phyloP scores from a whole-genome alignment of 345 rosid species.

The Pistacia vera region DNA sequence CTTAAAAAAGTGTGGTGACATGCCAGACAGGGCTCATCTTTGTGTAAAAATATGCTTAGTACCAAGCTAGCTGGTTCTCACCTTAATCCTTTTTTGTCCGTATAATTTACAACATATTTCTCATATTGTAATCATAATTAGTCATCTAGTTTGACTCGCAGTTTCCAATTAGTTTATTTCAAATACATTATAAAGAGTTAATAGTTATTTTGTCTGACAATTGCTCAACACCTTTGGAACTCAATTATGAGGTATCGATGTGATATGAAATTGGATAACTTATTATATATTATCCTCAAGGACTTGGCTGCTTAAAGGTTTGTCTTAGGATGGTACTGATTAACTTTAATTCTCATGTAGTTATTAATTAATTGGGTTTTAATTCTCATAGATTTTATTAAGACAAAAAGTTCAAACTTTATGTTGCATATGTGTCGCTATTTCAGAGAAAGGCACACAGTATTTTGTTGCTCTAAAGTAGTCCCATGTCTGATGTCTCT shows the following conservation, averaged over 20 bases:
- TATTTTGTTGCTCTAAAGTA: background rate
- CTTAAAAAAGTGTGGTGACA: constrained; percentile 2
- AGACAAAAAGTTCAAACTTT: background rate
- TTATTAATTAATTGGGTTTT: background rate
- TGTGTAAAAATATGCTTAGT: background rate
- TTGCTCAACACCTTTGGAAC: background rate
- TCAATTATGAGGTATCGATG: background rate
- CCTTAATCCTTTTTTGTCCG: background rate
- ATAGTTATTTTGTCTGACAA: background rate
- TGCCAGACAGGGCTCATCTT: background rate
- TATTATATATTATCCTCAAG: constrained; percentile 3
- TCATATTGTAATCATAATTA: background rate
- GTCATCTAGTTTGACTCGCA: background rate
- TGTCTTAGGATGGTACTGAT: background rate
- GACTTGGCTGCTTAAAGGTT: background rate
- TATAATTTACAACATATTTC: background rate
- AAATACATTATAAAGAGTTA: background rate
- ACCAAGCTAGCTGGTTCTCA: background rate
- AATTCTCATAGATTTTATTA: background rate
- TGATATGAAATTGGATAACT: background rate
- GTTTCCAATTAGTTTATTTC: background rate
- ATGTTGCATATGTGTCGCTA: no score
- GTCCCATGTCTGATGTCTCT: background rate
- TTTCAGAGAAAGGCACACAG: background rate
- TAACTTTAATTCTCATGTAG: background rate